Base-by-base conservation (phyloP, 345 rosid genomes). In the Populus euphratica region DNA sequence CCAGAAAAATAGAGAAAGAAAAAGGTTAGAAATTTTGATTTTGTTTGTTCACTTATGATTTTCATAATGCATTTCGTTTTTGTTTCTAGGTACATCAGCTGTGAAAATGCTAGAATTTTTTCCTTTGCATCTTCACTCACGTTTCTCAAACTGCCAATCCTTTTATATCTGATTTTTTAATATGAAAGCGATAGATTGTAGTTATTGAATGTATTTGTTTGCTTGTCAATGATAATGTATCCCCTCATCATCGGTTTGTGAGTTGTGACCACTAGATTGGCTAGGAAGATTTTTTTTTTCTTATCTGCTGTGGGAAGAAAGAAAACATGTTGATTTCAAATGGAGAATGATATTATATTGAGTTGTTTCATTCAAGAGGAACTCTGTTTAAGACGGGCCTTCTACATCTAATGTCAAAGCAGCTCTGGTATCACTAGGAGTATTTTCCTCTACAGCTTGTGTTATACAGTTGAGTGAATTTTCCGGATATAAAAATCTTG, bases 401-500 rank as follows among this genome's bases (percentile, higher is more conserved):
- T 43, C 47, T 43, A 43, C 47, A 43, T 43, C 47, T 43, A 43
- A 43, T 43, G 14, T 43, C 47, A 43, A 67, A 79, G 73, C 5
- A 50, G 80, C 56, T 69, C 52, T 25, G 35, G 52, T 70, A 44
- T 29, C 72, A 56, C 13, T 35, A 18, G 62, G 33, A 41, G 2
- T 68, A 52, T 23, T 31, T 63, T 69, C 4, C 17, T 13, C 52
- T 43, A 33, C 61, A 36, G 23, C 62, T 12, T 69, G 61, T 27
- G 10, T 16, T 50, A 14, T 1, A n/a, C 39, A 69, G 25, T 72
- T 73, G 71, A 79, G 62, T 75, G 66, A 69, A 79, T 68, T 69
- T 2, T 69, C 47, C 29, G 21, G 27, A 8, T 50, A 38, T 76
- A 65, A 52, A 69, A 84, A 78, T 85, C 41, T 49, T 86, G 78